A percentile compares a stretch with the other conserved stretches of the same genome.
phyloP scores from a whole-genome alignment of 1,284 basidiomycete genomes.

The Trichosporon sp. region DNA sequence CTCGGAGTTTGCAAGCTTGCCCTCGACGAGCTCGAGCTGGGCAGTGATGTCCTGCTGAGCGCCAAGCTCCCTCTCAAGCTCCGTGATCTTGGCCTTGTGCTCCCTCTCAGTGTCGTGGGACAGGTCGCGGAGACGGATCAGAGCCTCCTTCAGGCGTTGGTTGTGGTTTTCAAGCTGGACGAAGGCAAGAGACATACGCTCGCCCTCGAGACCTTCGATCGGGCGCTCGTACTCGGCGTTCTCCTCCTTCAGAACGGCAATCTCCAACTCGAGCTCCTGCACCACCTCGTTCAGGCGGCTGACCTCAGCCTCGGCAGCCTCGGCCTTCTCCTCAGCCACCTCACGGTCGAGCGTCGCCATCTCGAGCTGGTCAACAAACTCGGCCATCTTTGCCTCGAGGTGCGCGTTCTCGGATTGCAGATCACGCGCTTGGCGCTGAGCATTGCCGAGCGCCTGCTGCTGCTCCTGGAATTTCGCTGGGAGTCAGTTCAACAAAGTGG shows the following conservation, averaged over 20 bases:
- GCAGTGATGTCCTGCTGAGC: constrained; percentile 44
- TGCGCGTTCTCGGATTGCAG: constrained; percentile 58
- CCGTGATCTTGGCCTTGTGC: constrained; percentile 69
- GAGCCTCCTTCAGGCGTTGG: constrained; percentile 85
- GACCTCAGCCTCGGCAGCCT: constrained; percentile 68
- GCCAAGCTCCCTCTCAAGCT: constrained; percentile 80
- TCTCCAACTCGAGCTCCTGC: constrained; percentile 77
- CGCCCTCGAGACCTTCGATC: constrained; percentile 51
- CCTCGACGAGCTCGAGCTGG: constrained; percentile 70
- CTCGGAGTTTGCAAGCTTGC: constrained; percentile 78
- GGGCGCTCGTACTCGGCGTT: constrained; percentile 49
- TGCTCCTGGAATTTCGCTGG: constrained; percentile 69
- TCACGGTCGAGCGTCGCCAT: constrained; percentile 95
- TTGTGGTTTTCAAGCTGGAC: constrained; percentile 96
- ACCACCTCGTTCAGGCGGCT: constrained; percentile 70
- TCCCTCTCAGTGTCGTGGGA: constrained; percentile 82
- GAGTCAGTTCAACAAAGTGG: constrained; percentile 10
- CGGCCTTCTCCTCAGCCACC: constrained; percentile 89
- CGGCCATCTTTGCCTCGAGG: constrained; percentile 60
- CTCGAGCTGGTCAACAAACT: constrained; percentile 83
- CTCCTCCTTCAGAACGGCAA: constrained; percentile 65
- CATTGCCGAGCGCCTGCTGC: constrained; percentile 66
- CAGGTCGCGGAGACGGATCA: constrained; percentile 82
- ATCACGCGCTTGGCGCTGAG: constrained; percentile 63
- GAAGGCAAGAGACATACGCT: constrained; percentile 66